Conservation (phyloP, 352 stramenopile species). For the Phytopythium delawarense region DNA sequence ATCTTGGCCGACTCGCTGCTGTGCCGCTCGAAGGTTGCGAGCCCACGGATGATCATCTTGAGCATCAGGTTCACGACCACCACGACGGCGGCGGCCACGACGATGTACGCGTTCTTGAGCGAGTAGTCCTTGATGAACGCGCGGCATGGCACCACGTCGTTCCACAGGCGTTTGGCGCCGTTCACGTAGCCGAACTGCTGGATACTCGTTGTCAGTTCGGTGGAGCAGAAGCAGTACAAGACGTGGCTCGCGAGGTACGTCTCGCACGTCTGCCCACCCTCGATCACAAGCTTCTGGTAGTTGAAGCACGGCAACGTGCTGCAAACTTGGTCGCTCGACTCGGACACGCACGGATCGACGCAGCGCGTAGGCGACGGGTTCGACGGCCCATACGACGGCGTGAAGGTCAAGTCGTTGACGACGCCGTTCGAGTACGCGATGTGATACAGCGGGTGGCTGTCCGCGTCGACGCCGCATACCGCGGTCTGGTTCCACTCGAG, state of each 20-base stretch:
- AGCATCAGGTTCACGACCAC: slow-evolving; percentile 77
- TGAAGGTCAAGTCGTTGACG: not conserved
- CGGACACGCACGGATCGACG: slow-evolving; percentile 53
- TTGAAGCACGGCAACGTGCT: slow-evolving; percentile 69
- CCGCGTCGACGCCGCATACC: slow-evolving; percentile 22
- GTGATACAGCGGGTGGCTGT: slow-evolving; percentile 31
- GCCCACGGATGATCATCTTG: slow-evolving; percentile 63
- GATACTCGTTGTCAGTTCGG: slow-evolving; percentile 43
- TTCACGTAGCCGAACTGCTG: slow-evolving; percentile 37
- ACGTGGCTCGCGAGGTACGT: slow-evolving; percentile 58
- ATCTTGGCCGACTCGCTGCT: slow-evolving; percentile 79
- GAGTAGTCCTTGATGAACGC: slow-evolving; percentile 69
- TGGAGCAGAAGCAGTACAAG: slow-evolving; percentile 71
- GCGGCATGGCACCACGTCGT: slow-evolving; percentile 43
- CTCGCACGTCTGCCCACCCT: slow-evolving; percentile 40
- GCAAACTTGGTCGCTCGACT: slow-evolving; percentile 44
- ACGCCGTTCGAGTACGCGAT: slow-evolving; percentile 56
- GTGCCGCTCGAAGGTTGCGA: slow-evolving; percentile 69
- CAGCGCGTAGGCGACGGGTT: slow-evolving; percentile 21
- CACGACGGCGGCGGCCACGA: slow-evolving; percentile 55
- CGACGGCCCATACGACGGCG: not conserved
- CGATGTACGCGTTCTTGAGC: slow-evolving; percentile 61
- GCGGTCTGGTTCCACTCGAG: slow-evolving; percentile 54
- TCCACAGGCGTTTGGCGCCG: slow-evolving; percentile 51
- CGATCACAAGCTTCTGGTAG: slow-evolving; percentile 15